Evolutionary conservation across 805 yeast genomes (phyloP).

Genomic region (Wickerhamomyces pijperi): DNA sequence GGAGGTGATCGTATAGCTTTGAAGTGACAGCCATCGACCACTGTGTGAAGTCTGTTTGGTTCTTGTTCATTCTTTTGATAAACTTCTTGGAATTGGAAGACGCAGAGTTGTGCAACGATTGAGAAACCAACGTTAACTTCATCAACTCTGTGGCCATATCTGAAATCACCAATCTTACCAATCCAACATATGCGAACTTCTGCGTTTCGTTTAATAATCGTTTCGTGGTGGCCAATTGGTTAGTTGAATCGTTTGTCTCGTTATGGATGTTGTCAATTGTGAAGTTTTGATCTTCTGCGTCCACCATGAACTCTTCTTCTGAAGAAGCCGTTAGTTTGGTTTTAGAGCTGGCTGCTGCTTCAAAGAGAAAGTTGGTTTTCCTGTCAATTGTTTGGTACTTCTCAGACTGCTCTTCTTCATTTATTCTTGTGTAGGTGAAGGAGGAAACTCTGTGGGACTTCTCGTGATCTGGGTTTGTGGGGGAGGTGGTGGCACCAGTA

Average conservation of each 20-base stretch:
- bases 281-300: conserved; percentile 12
- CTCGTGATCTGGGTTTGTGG: no score
- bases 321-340: no score
- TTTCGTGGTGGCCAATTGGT: conserved; percentile 56
- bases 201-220: conserved; percentile 74
- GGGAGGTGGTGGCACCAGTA: no score
- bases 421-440: conserved; percentile 77
- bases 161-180: conserved; percentile 62
- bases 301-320: background rate
- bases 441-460: conserved; percentile 2
- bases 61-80: conserved; percentile 46
- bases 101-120: conserved; percentile 23
- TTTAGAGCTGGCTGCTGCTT: conserved; percentile 6
- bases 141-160: conserved; percentile 80
- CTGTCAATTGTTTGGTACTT: conserved; percentile 46
- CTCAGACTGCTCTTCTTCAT: conserved; percentile 77
- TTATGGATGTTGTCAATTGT: conserved; percentile 17
- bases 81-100: conserved; percentile 28
- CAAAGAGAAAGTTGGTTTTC: conserved; percentile 45
- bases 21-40: conserved; percentile 74
- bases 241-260: conserved; percentile 45
- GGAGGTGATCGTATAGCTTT: conserved; percentile 71
- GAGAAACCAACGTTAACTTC: conserved; percentile 31
- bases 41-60: conserved; percentile 70
- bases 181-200: conserved; percentile 84